Percentiles rank a stretch among this genome's conserved stretches.
Conservation (phyloP, 345 rosid genomes). For the Citrus cavaleriei region DNA sequence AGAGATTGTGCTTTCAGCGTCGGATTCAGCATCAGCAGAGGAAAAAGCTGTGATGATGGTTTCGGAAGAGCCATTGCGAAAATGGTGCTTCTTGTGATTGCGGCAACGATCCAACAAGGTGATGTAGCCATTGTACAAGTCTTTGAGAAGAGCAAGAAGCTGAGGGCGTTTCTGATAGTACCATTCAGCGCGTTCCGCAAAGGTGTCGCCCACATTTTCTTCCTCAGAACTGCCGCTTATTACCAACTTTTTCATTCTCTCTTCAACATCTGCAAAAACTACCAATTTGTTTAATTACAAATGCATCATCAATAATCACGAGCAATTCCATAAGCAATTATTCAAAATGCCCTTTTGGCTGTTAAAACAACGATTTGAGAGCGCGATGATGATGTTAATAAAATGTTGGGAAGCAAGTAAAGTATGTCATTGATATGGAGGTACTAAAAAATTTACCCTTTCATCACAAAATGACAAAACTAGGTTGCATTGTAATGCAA, state of each 20-base stretch:
- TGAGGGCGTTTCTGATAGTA: conserved; percentile 67
- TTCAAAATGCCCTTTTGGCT: no score
- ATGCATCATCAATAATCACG: background rate
- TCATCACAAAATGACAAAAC: no score
- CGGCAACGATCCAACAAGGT: conserved; percentile 42
- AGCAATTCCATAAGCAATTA: background rate
- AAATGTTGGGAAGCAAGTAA: no score
- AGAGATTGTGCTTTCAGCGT: conserved; percentile 43
- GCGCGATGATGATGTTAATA: no score
- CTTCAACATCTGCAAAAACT: conserved; percentile 42
- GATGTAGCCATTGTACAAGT: conserved; percentile 55
- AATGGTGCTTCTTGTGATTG: conserved; percentile 3
- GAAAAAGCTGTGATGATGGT: background rate
- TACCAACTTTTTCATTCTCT: conserved; percentile 43
- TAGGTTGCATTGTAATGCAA: no score
- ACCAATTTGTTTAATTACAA: no score
- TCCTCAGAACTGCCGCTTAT: conserved; percentile 18
- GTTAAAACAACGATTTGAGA: no score
- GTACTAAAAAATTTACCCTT: no score
- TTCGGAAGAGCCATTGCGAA: background rate
- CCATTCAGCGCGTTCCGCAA: conserved; percentile 66
- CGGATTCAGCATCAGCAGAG: conserved; percentile 26
- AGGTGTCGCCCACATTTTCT: conserved; percentile 44
- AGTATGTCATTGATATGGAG: no score
- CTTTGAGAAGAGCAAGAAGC: conserved; percentile 53